phyloP scores from a whole-genome alignment of 2,329 filamentous ascomycete species.

The Celoporthe dispersa region DNA sequence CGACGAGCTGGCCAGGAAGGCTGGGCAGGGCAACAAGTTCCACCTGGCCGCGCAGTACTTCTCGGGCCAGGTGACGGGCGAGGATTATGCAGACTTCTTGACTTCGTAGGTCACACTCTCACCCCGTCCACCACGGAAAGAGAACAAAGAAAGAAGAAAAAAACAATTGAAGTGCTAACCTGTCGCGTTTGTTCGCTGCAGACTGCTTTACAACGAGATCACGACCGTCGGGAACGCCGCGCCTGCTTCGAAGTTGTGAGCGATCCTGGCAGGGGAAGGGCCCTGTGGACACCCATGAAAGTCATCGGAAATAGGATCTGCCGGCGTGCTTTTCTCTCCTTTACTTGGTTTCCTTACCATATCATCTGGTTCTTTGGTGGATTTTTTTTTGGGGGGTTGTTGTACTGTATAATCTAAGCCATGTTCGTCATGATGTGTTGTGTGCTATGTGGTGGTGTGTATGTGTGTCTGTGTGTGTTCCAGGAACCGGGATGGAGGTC shows the following conservation, averaged over 20 bases:
- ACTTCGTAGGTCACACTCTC: slow-evolving; percentile 64
- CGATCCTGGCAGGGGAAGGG: background rate
- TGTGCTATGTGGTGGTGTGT: background rate
- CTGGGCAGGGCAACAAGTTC: slow-evolving; percentile 88
- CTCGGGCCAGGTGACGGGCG: slow-evolving; percentile 87
- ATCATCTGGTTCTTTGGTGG: too few species aligned
- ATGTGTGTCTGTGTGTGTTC: background rate
- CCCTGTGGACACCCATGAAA: too few species aligned
- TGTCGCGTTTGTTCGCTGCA: slow-evolving; percentile 43
- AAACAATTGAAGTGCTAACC: slow-evolving; percentile 7
- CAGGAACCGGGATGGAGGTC: background rate
- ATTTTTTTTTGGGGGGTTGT: too few species aligned
- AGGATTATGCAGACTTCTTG: slow-evolving; percentile 97
- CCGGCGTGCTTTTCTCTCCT: background rate
- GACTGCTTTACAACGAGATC: slow-evolving; percentile 86
- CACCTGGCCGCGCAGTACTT: slow-evolving; percentile 92
- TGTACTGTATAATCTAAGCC: background rate
- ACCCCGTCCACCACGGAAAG: background rate
- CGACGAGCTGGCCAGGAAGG: slow-evolving; percentile 73
- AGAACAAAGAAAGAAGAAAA: background rate
- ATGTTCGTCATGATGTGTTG: background rate
- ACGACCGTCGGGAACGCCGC: slow-evolving; percentile 69
- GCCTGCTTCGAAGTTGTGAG: slow-evolving; percentile 67
- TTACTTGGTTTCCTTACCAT: too few species aligned
- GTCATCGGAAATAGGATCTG: background rate